phyloP scores from a whole-genome alignment of 1,284 basidiomycete species.

The Trichosporon inkin region DNA sequence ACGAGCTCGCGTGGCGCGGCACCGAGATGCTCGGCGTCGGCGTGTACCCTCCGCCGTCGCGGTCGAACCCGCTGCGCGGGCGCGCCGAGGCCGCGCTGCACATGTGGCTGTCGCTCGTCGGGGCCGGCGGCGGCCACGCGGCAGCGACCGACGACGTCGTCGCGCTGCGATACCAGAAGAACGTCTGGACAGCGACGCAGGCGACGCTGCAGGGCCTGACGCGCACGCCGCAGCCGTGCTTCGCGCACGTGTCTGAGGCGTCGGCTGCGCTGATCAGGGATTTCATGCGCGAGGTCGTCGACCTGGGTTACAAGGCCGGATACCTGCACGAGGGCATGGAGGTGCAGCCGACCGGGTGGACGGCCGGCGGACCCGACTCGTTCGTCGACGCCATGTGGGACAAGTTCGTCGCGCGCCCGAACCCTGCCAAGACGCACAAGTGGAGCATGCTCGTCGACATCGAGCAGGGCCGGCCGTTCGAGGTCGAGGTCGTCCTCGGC shows the following conservation, averaged over 20 bases:
- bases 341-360: conserved; percentile 28
- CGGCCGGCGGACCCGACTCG: conserved; percentile 24
- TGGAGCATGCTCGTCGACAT: conserved; percentile 45
- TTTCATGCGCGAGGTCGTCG: conserved; percentile 42
- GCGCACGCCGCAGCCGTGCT: conserved; percentile 33
- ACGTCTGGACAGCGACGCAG: conserved; percentile 46
- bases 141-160: conserved; percentile 31
- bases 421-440: conserved; percentile 29
- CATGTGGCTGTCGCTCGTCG: conserved; percentile 27
- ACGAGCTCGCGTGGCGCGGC: conserved; percentile 38
- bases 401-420: conserved; percentile 14
- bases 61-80: neutral
- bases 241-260: conserved; percentile 25
- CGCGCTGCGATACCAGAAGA: conserved; percentile 41
- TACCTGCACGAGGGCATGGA: conserved; percentile 39
- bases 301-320: conserved; percentile 37
- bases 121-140: conserved; percentile 28
- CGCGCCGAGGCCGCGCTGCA: conserved; percentile 23
- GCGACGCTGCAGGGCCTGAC: conserved; percentile 40
- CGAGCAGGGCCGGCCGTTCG: conserved; percentile 28
- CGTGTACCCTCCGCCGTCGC: conserved; percentile 33
- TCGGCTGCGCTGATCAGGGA: conserved; percentile 31
- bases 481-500: conserved; percentile 47
- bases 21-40: conserved; percentile 37
- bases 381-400: conserved; percentile 15